Conservation (phyloP, 345 rosid genomes). For the Camelina hispida region DNA sequence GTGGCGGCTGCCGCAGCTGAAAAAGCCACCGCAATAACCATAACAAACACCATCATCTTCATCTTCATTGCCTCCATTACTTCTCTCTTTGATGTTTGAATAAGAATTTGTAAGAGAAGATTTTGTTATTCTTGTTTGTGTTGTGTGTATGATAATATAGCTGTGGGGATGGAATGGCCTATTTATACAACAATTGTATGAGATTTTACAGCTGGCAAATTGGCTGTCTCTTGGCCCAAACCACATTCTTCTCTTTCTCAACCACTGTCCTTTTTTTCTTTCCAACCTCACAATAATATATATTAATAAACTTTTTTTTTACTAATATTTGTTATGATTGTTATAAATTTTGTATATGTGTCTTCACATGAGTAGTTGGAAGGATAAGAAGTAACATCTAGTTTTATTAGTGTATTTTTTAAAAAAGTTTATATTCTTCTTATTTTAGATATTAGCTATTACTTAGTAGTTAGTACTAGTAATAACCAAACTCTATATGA, state of each 20-base stretch:
- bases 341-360: neutral
- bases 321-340: neutral
- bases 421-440: neutral
- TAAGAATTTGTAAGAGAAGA: neutral
- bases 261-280: conserved; percentile 46
- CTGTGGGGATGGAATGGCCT: conserved; percentile 34
- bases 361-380: conserved; percentile 16
- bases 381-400: conserved; percentile 14
- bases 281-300: conserved; percentile 34
- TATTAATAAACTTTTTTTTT: neutral
- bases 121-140: neutral
- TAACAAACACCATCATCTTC: conserved; percentile 40
- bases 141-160: conserved; percentile 28
- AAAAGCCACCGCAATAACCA: conserved; percentile 39
- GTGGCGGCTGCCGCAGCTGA: conserved; percentile 39
- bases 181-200: conserved; percentile 35
- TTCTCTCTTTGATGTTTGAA: conserved; percentile 34
- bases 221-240: conserved; percentile 33
- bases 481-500: neutral
- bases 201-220: conserved; percentile 43
- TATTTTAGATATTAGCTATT: neutral
- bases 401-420: neutral
- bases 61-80: conserved; percentile 45
- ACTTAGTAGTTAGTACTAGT: neutral
- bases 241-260: conserved; percentile 36